phyloP scores from a whole-genome alignment of 305 asterid genomes.

The Petunia hybrid region DNA sequence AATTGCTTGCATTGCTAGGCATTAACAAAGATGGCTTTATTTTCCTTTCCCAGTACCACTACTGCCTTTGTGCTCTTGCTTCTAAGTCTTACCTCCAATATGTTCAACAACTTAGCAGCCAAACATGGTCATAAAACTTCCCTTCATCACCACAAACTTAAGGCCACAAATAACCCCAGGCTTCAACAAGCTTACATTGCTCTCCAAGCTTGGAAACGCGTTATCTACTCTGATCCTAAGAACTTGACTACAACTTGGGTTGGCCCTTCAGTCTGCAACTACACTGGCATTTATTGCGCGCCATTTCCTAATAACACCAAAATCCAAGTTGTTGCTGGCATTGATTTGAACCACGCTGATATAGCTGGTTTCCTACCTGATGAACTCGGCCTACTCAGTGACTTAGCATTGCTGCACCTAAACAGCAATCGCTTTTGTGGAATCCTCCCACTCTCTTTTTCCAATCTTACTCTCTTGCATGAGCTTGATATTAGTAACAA shows the following conservation, averaged over 20 bases:
- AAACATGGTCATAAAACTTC: constrained; percentile 38
- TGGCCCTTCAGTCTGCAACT: constrained; percentile 70
- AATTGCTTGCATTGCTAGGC: constrained; percentile 18
- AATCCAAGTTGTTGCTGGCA: constrained; percentile 58
- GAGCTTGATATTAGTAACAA: constrained; percentile 86
- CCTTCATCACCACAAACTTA: constrained; percentile 35
- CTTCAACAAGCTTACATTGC: constrained; percentile 62
- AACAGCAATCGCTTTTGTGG: constrained; percentile 81
- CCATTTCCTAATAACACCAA: constrained; percentile 53
- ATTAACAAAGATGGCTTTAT: constrained; percentile 47
- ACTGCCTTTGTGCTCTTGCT: constrained; percentile 42
- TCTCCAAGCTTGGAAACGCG: constrained; percentile 71
- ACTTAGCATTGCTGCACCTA: constrained; percentile 62
- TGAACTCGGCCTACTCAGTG: constrained; percentile 66
- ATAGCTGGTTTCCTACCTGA: constrained; percentile 73
- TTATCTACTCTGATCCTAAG: constrained; percentile 68
- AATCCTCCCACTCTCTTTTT: constrained; percentile 57
- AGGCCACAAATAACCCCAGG: constrained; percentile 36
- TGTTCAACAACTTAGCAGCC: constrained; percentile 41
- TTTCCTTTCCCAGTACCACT: constrained; percentile 35
- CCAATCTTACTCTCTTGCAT: constrained; percentile 57
- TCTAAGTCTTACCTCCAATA: constrained; percentile 38
- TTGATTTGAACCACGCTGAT: constrained; percentile 73
- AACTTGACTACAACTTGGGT: constrained; percentile 68
- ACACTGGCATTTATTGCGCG: constrained; percentile 64